Conservation (phyloP, 2,329 filamentous ascomycete genomes). For the Pleurostoma richardsiae region DNA sequence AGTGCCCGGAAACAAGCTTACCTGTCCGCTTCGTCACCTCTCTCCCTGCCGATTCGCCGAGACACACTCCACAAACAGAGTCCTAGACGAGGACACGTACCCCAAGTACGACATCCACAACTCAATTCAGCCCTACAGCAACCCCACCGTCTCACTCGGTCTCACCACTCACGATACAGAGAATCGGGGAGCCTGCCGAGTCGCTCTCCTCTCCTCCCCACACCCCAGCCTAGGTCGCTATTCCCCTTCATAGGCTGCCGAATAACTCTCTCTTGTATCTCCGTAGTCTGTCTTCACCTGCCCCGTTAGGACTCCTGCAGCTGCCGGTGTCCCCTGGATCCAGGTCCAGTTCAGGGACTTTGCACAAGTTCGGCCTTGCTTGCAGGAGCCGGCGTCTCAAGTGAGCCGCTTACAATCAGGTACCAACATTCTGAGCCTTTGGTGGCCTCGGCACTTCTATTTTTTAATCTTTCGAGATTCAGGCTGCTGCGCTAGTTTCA, state of each 20-base stretch:
- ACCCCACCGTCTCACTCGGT: background rate
- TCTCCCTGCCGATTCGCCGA: background rate
- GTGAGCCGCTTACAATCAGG: background rate
- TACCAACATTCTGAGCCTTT: background rate
- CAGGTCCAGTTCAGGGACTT: background rate
- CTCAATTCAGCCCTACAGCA: background rate
- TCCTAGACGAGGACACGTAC: background rate
- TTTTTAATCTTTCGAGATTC: too few relatives aligned
- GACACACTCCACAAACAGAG: background rate
- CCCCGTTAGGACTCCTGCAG: background rate
- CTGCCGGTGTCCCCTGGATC: background rate
- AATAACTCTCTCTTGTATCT: background rate
- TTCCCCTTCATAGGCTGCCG: background rate
- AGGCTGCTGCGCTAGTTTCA: too few relatives aligned
- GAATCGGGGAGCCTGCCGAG: background rate
- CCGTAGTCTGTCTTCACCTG: background rate
- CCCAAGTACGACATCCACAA: background rate
- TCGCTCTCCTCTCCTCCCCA: background rate
- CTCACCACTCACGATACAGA: background rate
- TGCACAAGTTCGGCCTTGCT: background rate
- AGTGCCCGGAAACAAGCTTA: background rate
- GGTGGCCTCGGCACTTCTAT: too few relatives aligned
- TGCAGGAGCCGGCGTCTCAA: background rate
- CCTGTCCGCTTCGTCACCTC: background rate
- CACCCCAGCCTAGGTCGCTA: background rate